Conservation (phyloP, 1,284 basidiomycete genomes). For the Farysia itapuensis region DNA sequence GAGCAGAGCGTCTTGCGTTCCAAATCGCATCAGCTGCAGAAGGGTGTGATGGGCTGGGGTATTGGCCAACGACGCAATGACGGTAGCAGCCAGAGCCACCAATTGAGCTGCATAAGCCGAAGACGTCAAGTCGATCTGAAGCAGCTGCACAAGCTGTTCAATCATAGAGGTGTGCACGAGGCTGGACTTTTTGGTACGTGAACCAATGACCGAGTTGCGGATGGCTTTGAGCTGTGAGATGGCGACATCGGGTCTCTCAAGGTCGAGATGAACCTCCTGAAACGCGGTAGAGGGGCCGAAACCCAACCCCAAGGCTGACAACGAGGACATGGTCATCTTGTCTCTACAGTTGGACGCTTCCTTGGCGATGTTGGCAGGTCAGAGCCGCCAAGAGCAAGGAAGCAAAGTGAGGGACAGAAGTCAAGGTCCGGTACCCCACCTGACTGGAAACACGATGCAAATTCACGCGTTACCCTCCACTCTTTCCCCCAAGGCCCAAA, state of each 20-base stretch:
- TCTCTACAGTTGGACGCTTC: too few relatives aligned
- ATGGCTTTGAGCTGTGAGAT: constrained; percentile 31
- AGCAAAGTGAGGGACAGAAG: too few relatives aligned
- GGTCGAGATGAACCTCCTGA: constrained; percentile 6
- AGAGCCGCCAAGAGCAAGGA: too few relatives aligned
- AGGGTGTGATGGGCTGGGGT: constrained; percentile 28
- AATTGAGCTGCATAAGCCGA: constrained; percentile 12
- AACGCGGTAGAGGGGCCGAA: background rate
- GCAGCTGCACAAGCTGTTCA: constrained; percentile 27
- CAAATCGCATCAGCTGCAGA: constrained; percentile 27
- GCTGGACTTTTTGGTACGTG: constrained; percentile 33
- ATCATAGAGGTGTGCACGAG: constrained; percentile 30
- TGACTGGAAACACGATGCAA: too few relatives aligned
- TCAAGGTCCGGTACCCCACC: too few relatives aligned
- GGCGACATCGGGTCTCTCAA: constrained; percentile 16
- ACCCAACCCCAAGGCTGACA: constrained; percentile 1
- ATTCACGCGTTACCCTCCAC: too few relatives aligned
- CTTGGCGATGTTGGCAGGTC: too few relatives aligned
- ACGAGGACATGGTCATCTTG: constrained; percentile 1
- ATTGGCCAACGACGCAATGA: constrained; percentile 36
- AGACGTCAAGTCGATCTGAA: constrained; percentile 20
- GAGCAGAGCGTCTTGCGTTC: constrained; percentile 33
- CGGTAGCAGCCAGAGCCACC: constrained; percentile 32
- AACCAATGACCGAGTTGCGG: constrained; percentile 42
- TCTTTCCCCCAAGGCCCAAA: too few relatives aligned